These are phyloP conservation scores for Termitomyces sp. DNA, from an alignment of 768 basidiomycete species.

Conservation along the genomic window DNA sequence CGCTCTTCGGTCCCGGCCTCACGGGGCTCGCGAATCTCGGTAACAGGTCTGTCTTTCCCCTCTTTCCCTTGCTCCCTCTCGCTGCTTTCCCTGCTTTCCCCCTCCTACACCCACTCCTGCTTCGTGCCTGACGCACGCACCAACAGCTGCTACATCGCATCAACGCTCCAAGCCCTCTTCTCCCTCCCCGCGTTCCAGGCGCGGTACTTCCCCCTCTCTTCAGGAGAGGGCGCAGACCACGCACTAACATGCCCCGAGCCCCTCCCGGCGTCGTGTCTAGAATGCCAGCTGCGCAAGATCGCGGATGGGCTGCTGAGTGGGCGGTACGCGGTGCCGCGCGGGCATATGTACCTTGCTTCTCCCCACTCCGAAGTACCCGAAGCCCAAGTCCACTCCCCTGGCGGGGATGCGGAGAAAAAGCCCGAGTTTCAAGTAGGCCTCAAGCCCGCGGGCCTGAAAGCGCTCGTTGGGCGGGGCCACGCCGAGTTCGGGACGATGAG, in stretches of 20 bases:
- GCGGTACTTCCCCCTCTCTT: constrained; percentile 51
- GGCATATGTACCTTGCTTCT: constrained; percentile 17
- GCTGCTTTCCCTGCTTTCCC: neutral
- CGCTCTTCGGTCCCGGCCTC: constrained; percentile 83
- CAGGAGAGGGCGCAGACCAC: constrained; percentile 35
- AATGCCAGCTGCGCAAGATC: constrained; percentile 92
- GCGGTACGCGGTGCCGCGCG: constrained; percentile 72
- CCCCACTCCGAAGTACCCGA: too few relatives aligned
- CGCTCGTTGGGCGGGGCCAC: constrained; percentile 88
- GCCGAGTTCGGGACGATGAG: constrained; percentile 94
- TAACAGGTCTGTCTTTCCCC: constrained; percentile 51
- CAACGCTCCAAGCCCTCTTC: constrained; percentile 84
- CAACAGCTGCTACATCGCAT: constrained; percentile 93
- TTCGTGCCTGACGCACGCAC: too few relatives aligned
- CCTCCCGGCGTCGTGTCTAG: constrained; percentile 82
- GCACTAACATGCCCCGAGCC: constrained; percentile 56
- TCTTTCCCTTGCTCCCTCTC: too few relatives aligned
- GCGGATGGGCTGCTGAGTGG: constrained; percentile 92
- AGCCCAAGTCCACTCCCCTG: too few relatives aligned
- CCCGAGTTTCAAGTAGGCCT: constrained; percentile 86
- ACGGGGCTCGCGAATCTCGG: constrained; percentile 93
- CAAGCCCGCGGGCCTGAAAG: constrained; percentile 80
- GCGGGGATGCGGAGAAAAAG: constrained; percentile 28
- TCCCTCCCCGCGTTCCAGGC: constrained; percentile 72
- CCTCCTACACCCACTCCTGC: neutral